A percentile compares a stretch with the other conserved stretches of the same genome.
Evolutionary conservation across 192 early-diverging fungal genomes (phyloP).

Genomic region (Pilobolus umbonatus): DNA sequence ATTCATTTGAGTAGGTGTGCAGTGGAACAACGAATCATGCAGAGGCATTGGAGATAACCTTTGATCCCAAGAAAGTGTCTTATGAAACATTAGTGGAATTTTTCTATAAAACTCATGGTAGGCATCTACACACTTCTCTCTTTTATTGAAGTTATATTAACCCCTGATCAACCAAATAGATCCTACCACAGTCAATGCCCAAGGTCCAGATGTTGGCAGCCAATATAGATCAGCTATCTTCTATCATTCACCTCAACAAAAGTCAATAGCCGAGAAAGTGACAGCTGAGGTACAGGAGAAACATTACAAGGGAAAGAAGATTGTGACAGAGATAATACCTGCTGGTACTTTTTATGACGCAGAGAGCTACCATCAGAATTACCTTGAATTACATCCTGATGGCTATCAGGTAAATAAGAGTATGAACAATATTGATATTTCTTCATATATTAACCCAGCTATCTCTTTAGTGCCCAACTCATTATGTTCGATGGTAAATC

Average conservation of each 20-base stretch:
- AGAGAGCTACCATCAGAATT: slow-evolving; percentile 73
- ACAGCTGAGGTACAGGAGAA: slow-evolving; percentile 58
- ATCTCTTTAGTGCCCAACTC: slow-evolving; percentile 37
- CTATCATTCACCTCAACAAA: slow-evolving; percentile 70
- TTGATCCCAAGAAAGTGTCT: slow-evolving; percentile 60
- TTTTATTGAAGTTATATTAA: not conserved
- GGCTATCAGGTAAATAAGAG: slow-evolving; percentile 58
- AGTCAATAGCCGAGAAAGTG: slow-evolving; percentile 61
- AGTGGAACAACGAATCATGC: slow-evolving; percentile 74
- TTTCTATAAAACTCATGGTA: slow-evolving; percentile 75
- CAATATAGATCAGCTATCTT: slow-evolving; percentile 89
- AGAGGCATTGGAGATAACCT: slow-evolving; percentile 76
- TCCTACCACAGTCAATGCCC: slow-evolving; percentile 77
- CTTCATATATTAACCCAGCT: not conserved
- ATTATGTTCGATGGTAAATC: slow-evolving; percentile 42
- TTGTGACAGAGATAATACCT: slow-evolving; percentile 66
- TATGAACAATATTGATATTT: not conserved
- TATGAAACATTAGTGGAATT: slow-evolving; percentile 72
- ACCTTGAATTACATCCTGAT: slow-evolving; percentile 58
- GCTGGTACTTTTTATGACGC: slow-evolving; percentile 72
- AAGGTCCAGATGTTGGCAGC: slow-evolving; percentile 81
- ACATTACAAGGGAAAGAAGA: slow-evolving; percentile 44
- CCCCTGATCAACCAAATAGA: slow-evolving; percentile 38
- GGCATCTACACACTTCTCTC: not conserved
- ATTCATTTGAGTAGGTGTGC: slow-evolving; percentile 5